Base-by-base conservation (phyloP, 176 grass and related monocot genomes). In the Metroxylon sagu region DNA sequence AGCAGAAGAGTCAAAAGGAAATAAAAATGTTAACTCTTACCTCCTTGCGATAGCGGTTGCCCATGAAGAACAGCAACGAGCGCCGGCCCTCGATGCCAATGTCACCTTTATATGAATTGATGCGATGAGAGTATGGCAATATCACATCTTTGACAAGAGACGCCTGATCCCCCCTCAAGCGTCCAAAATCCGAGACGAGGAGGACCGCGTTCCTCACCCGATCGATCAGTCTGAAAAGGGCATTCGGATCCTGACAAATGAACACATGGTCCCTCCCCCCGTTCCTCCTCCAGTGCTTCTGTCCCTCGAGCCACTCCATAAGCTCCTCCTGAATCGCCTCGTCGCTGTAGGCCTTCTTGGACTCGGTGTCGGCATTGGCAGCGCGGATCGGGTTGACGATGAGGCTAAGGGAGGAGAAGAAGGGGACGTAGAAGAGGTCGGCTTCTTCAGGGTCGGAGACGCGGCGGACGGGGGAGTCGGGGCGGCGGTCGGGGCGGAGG, bases 171-270 rank as follows among this genome's bases (percentile, higher is more conserved):
- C 15, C 56, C 39, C 81, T 67, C 61, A 97, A 58, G 58, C 87
- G 68, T 29, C 92, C 92, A 2, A 97, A 97, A 71, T 97, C 92
- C 17, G 92, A 97, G 19, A 97, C 66, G n/a, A 97, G 66, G n/a
- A 91, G 72, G 3, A 97, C 66, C 0, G 92, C 74, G 61, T 85
- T 97, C 66, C 83, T 79, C 56, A 97, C 71, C 61, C 80, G 75
- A 49, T 83, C 84, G 16, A 97, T 67, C 62, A 91, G 78, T 25
- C 18, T 77, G 65, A 83, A 97, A 5, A 91, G 65, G 4, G 87
- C 92, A 53, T 97, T 97, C 4, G 92, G 92, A 68, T 97, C 92
- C 72, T 97, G 92, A 68, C 92, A 97, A 56, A 88, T 79, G 65
- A 97, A 85, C 70, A 91, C 83, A 30, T 97, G 92, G 60, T 97